phyloP scores from a whole-genome alignment of 2,329 filamentous ascomycete species.

The Fusarium sterilihyphosum region DNA sequence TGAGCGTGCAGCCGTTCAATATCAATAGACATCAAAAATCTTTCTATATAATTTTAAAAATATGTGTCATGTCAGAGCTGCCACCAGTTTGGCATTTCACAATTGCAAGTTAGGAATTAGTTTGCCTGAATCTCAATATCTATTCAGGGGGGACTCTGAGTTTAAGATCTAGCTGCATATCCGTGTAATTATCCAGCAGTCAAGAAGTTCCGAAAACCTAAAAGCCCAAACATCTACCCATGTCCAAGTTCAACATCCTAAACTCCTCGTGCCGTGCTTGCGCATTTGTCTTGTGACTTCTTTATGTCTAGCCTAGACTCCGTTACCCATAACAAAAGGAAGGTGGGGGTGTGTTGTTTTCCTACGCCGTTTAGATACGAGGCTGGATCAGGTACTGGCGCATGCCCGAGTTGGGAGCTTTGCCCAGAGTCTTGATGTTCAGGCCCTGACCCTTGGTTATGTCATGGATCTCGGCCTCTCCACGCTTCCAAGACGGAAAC shows the following conservation, averaged over 20 bases:
- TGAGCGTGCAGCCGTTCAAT: fast-evolving
- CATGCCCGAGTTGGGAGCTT: constrained; percentile 32
- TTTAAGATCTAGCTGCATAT: not conserved
- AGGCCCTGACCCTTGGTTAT: constrained; percentile 26
- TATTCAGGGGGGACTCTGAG: not conserved
- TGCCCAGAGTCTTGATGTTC: constrained; percentile 26
- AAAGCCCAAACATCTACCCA: not conserved
- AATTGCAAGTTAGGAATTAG: not conserved
- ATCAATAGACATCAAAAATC: fast-evolving
- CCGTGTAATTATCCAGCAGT: not conserved
- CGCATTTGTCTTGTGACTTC: not conserved
- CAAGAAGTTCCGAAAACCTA: not conserved
- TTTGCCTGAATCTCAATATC: not conserved
- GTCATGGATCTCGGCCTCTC: constrained; percentile 9
- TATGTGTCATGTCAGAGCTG: not conserved
- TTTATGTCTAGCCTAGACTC: not conserved
- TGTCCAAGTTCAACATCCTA: not conserved
- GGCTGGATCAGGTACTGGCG: constrained; percentile 26
- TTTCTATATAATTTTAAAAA: fast-evolving
- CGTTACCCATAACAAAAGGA: not conserved
- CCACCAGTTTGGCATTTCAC: not conserved
- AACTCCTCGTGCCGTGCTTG: not conserved
- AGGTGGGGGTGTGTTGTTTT: not conserved
- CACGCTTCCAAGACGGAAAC: constrained; percentile 40
- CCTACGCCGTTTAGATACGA: not conserved